Evolutionary conservation across 148 eudicot genomes (phyloP).

Genomic region (Salicornia ramosissima): DNA sequence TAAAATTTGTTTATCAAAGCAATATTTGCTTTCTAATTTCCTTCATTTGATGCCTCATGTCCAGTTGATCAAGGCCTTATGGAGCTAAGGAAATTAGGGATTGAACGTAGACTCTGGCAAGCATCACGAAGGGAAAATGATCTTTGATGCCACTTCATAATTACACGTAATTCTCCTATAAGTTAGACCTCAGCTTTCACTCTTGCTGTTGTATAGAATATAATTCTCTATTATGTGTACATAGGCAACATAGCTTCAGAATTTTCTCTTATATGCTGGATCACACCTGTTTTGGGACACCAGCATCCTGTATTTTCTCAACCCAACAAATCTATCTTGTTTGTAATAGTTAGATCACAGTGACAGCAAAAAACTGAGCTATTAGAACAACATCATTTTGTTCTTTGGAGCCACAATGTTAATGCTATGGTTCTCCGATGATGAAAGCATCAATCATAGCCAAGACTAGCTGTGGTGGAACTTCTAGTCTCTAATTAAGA

Average conservation of each 20-base stretch:
- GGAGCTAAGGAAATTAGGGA: conserved; percentile 75
- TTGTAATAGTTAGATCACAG: not conserved
- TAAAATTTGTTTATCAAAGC: not conserved
- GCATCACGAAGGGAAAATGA: conserved; percentile 55
- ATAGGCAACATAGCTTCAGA: conserved; percentile 10
- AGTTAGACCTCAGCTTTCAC: conserved; percentile 6
- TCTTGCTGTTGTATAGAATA: conserved; percentile 6
- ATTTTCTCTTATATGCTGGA: not conserved
- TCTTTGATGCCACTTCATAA: conserved; percentile 10
- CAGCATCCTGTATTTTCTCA: not conserved
- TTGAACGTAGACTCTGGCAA: conserved; percentile 62
- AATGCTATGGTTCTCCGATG: not conserved
- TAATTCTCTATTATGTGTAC: conserved; percentile 10
- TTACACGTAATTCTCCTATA: conserved; percentile 11
- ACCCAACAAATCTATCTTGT: not conserved
- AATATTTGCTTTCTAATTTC: not conserved
- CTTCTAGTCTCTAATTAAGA: too few relatives aligned
- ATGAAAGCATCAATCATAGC: not conserved
- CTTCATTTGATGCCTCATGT: not conserved
- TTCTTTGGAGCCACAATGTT: not conserved
- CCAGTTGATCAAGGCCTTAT: conserved; percentile 71
- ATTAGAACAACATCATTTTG: not conserved
- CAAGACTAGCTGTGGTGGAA: too few relatives aligned
- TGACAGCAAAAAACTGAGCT: not conserved
- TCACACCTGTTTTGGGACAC: conserved; percentile 4